Evolutionary conservation across 371 early-diverging fungal species (phyloP), one percentile per base, ranked within the genome.

Genomic region (Apophysomyces ossiformis): DNA sequence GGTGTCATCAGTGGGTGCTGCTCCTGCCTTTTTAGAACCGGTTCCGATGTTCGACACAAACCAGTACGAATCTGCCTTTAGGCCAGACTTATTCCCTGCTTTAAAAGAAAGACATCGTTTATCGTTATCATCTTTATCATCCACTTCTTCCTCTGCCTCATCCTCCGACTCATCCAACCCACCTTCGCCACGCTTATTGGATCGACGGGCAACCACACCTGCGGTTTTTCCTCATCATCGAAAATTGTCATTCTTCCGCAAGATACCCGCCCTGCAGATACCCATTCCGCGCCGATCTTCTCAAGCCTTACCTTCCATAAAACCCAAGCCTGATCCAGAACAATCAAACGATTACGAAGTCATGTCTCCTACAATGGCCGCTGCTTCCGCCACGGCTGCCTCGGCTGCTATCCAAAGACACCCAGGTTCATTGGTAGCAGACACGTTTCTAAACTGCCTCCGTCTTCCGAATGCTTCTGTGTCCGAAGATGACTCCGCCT

Each of bases 391-490:
- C 45, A 60, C 71, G 18, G 72, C 75, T 16, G 73, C 73, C 9
- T 60, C 73, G 7, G 61, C 72, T 61, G 69, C 73, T 37, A 64
- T 63, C 54, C 64, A 74, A 46, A 65, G 67, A 65, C 71, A 75
- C 36, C 73, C 78, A 18, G 74, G 77, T 16, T 74, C 74, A 41
- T 69, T 71, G 18, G 69, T 76, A 12, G 76, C 79, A 32, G 76
- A 74, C 44, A 64, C 70, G 16, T 61, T 78, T 39, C 58, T 78
- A 5, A 72, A 76, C 39, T 67, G 72, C 36, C 64, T 70, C 57
- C 68, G 68, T 50, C 54, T 50, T 50, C 54, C 54, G 54, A 50
- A 50, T 50, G 54, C 54, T 50, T 50, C 54, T 50, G 54, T 50
- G 54, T 50, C 54, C 54, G 54, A 50, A 50, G 54, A 50, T 50